phyloP scores from a whole-genome alignment of 176 grass and related monocot species.

The barley (Hordeum vulgare) region MorexV3_pseudomolecules_assembly NC_058523.1:502978407-502978906 shows the following conservation, averaged over 20 bases:
- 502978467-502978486: slow-evolving; percentile 92
- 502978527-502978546: slow-evolving; percentile 83
- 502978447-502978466: slow-evolving; percentile 76
- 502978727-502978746: not conserved
- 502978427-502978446: slow-evolving; percentile 41
- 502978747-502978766: slow-evolving; percentile 11
- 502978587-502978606: not conserved
- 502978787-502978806: slow-evolving; percentile 92
- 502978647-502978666: slow-evolving; percentile 4
- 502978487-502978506: slow-evolving; percentile 96
- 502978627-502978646: not conserved
- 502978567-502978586: not conserved
- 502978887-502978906: slow-evolving; percentile 98
- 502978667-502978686: not conserved
- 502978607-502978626: not conserved
- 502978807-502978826: slow-evolving; percentile 90
- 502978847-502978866: slow-evolving; percentile 95
- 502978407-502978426: not conserved
- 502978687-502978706: not conserved
- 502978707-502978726: not conserved
- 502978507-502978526: slow-evolving; percentile 92
- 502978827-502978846: slow-evolving; percentile 96
- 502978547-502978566: slow-evolving; percentile 15
- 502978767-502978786: slow-evolving; percentile 6
- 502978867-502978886: slow-evolving; percentile 98